These are phyloP conservation scores for Neonectria sp. DNA, from an alignment of 2,329 filamentous ascomycete species.

Conservation along the genomic window DNA sequence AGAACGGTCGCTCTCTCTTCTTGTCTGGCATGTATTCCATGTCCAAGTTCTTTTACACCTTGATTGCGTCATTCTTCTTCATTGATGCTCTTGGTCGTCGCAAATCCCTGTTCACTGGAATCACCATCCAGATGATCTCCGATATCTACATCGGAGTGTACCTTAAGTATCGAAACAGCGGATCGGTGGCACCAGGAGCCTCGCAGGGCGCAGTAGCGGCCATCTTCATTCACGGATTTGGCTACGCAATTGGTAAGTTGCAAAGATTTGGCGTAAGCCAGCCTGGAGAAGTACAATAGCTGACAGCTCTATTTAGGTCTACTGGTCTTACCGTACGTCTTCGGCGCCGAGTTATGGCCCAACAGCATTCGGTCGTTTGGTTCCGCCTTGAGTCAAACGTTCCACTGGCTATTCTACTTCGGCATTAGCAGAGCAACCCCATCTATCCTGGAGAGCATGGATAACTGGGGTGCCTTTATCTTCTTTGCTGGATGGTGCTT, in stretches of 20 bases:
- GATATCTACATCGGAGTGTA: slow-evolving; percentile 59
- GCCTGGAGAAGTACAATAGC: not conserved
- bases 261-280: not conserved
- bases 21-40: slow-evolving; percentile 60
- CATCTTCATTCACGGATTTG: slow-evolving; percentile 62
- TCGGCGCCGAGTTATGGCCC: slow-evolving; percentile 41
- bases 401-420: slow-evolving; percentile 57
- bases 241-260: slow-evolving; percentile 54
- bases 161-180: slow-evolving; percentile 52
- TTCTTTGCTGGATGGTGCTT: slow-evolving; percentile 55
- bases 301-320: slow-evolving; percentile 37
- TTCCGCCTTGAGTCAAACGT: slow-evolving; percentile 41
- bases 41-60: slow-evolving; percentile 58
- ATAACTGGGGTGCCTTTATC: slow-evolving; percentile 59
- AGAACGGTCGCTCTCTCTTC: slow-evolving; percentile 53
- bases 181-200: slow-evolving; percentile 44
- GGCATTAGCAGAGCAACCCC: slow-evolving; percentile 54
- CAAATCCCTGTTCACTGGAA: slow-evolving; percentile 54
- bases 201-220: slow-evolving; percentile 58
- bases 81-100: slow-evolving; percentile 60
- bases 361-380: slow-evolving; percentile 30
- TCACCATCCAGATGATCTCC: slow-evolving; percentile 56
- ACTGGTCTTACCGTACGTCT: slow-evolving; percentile 60
- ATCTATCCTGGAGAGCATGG: slow-evolving; percentile 49
- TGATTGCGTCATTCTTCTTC: slow-evolving; percentile 61